Base-by-base conservation (phyloP, 169 alveolate genomes). In the Plasmodium gaboni region DNA sequence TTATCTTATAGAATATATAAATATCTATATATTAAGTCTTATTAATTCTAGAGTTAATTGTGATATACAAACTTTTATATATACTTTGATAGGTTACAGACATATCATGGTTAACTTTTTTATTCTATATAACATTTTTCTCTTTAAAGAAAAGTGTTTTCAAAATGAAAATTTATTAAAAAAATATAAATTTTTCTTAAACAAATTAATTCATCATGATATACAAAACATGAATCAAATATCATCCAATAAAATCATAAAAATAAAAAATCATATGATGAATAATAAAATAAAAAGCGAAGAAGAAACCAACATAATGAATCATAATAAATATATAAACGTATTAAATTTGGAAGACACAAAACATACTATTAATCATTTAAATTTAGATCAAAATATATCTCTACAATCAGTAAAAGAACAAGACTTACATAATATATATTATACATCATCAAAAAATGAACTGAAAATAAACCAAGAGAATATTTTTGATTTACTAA, bases 1-100 rank as follows among this genome's bases (percentile, higher is more conserved):
- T 60, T 78, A 78, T 42, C 59, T 78, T 50, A 78, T 65, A 7
- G 89, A 78, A 53, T 78, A 78, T 78, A 70, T 78, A 51, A 78
- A 78, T 78, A 65, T 78, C 1, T 78, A 78, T 44, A 65, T 78
- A 8, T 50, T 78, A 17, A 78, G 89, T 50, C 38, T 78, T 50
- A 78, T 78, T 15, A 78, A 78, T 69, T 78, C 89, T 5, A 64
- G 89, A 17, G 76, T 78, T 28, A 64, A 78, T 69, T 78, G 89
- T 57, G 89, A 78, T 19, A 67, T 78, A 44, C 70, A 48, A 5
- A 78, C 42, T 64, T 64, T 78, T 48, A 24, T 57, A 5, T 78
- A 78, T 26, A 64, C 71, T 10, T 57, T 78, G 17, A 59, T 78
- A 3, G 89, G 89, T 15, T 78, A 78, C 38, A 78, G 63, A 26